Conservation (phyloP, 441 rosid genomes). For the Viola pubescens region DNA sequence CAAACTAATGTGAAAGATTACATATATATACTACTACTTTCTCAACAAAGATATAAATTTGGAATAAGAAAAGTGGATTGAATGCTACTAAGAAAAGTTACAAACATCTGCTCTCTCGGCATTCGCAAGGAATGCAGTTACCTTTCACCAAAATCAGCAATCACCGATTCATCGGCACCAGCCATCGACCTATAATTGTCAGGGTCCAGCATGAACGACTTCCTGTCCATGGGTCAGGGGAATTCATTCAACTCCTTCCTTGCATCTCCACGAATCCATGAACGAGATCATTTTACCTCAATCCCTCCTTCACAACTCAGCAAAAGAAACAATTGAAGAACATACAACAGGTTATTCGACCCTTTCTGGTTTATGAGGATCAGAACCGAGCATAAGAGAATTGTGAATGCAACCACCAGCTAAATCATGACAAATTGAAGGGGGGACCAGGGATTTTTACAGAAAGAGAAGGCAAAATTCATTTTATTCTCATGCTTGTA, state of each 20-base stretch:
- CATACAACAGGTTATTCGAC: constrained; percentile 9
- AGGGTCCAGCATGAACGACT: too few relatives aligned
- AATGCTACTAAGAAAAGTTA: too few relatives aligned
- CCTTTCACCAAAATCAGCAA: too few relatives aligned
- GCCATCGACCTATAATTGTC: too few relatives aligned
- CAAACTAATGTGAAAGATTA: too few relatives aligned
- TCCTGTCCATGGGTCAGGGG: neutral
- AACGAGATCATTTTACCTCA: neutral
- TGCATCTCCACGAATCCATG: constrained; percentile 3
- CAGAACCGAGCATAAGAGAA: constrained; percentile 18
- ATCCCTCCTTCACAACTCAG: constrained; percentile 1
- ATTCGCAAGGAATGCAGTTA: too few relatives aligned
- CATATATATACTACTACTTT: too few relatives aligned
- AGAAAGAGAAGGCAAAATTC: constrained; percentile 16
- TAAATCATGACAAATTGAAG: constrained; percentile 12
- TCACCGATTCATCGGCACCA: too few relatives aligned
- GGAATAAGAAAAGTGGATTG: too few relatives aligned
- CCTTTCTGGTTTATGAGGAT: constrained; percentile 16
- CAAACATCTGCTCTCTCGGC: too few relatives aligned
- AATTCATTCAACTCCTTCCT: neutral
- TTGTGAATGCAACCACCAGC: constrained; percentile 10
- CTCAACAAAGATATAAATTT: too few relatives aligned
- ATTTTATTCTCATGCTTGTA: constrained; percentile 54
- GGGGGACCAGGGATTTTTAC: constrained; percentile 10
- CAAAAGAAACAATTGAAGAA: constrained; percentile 13